Evolutionary conservation across 805 yeast species (phyloP), one percentile per base, ranked within the genome.

Genomic region (Tanozyma kutaoensis): DNA sequence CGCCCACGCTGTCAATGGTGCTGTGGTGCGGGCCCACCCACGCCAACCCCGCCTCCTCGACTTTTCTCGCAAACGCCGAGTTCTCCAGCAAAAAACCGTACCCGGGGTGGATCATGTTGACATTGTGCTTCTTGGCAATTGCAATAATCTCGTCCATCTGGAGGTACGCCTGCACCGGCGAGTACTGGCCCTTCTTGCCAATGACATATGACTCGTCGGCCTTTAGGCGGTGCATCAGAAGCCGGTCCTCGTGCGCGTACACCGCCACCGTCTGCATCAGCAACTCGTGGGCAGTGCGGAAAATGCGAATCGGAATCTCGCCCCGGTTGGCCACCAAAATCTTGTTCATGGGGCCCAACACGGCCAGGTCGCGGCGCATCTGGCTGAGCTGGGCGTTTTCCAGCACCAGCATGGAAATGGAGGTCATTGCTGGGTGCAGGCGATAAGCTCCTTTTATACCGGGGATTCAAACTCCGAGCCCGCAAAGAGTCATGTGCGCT

Each of bases 211-310:
- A 80, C 58, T 84, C 95, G 50, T 84, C 95, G 10, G 95, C 91
- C 58, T 84, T 91, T 49, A 88, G 64, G 46, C 96, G 68, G 60
- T 91, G 97, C 86, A 85, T 82, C 9, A 94, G 78, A 44, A 88
- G 65, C 36, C 94, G 66, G 54, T 88, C 98, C 58, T 91, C 96
- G 51, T 88, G 93, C 20, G 96, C 85, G 55, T 85, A 88, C 48
- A 88, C 78, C 24, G 97, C 98, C 23, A 91, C 95, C 0, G 98
- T 86, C 47, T 81, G 85, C 94, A 91, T 82, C 14, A 94, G 79
- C 46, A 88, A 66, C 57, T 88, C 98, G 58, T 91, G 98, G 34
- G 98, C 98, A 20, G 96, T 77, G 59, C 98, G 72, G 59, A 88
- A 88, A 51, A 88, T 86, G 58, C 91, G 60, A 46, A 77, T 76